phyloP scores from a whole-genome alignment of 1,139 yeast species.

The Kurtzmaniella quercitrusa region DNA sequence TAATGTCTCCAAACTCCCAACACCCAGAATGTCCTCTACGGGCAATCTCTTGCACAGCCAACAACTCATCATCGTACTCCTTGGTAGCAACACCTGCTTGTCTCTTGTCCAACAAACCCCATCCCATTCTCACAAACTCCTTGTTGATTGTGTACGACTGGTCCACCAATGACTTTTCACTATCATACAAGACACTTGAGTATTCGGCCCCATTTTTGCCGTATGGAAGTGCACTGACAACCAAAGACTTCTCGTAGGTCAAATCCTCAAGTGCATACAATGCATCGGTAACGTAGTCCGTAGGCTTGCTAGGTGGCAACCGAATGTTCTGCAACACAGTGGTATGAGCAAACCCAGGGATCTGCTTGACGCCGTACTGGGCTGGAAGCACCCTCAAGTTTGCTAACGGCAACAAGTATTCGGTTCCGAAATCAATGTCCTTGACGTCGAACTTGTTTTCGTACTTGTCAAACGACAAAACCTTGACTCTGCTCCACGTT shows the following conservation, averaged over 20 bases:
- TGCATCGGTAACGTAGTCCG: conserved; percentile 59
- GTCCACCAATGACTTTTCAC: conserved; percentile 53
- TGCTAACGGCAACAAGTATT: conserved; percentile 43
- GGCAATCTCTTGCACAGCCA: conserved; percentile 45
- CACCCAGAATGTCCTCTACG: conserved; percentile 57
- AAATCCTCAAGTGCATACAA: conserved; percentile 53
- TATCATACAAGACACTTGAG: conserved; percentile 56
- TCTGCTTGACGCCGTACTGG: conserved; percentile 36
- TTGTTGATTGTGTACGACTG: conserved; percentile 61
- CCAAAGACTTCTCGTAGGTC: conserved; percentile 52
- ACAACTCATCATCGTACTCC: conserved; percentile 35
- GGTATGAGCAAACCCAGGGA: conserved; percentile 57
- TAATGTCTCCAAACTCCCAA: conserved; percentile 80
- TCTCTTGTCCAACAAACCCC: conserved; percentile 53
- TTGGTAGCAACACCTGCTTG: conserved; percentile 29
- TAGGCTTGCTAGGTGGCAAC: conserved; percentile 57
- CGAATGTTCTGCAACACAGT: conserved; percentile 53
- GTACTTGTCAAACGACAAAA: conserved; percentile 47
- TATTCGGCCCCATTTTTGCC: conserved; percentile 28
- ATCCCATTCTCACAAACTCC: conserved; percentile 60
- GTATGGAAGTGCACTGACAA: conserved; percentile 44
- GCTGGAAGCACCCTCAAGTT: conserved; percentile 54
- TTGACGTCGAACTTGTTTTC: conserved; percentile 47
- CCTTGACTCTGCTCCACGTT: conserved; percentile 59
- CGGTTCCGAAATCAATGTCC: conserved; percentile 65